phyloP scores from a whole-genome alignment of 345 rosid species.

The thale cress (Arabidopsis thaliana) region TAIR10.1 NC_003071.7:18664501-18665000 shows the following conservation, averaged over 20 bases:
- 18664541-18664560: neutral
- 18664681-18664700: conserved; percentile 79
- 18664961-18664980: conserved; percentile 75
- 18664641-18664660: conserved; percentile 19
- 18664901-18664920: conserved; percentile 75
- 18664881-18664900: conserved; percentile 83
- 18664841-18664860: conserved; percentile 66
- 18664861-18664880: conserved; percentile 74
- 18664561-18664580: neutral
- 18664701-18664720: conserved; percentile 73
- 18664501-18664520: neutral
- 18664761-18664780: conserved; percentile 57
- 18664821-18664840: conserved; percentile 73
- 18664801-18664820: conserved; percentile 82
- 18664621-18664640: conserved; percentile 27
- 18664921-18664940: conserved; percentile 81
- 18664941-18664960: conserved; percentile 75
- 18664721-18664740: conserved; percentile 92
- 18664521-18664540: neutral
- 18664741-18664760: conserved; percentile 67
- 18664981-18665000: conserved; percentile 92
- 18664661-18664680: conserved; percentile 70
- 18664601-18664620: conserved; percentile 21
- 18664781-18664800: conserved; percentile 70
- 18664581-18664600: conserved; percentile 23